phyloP scores from a whole-genome alignment of 2,329 filamentous ascomycete genomes.

The Aspergillus sclerotialis region DNA sequence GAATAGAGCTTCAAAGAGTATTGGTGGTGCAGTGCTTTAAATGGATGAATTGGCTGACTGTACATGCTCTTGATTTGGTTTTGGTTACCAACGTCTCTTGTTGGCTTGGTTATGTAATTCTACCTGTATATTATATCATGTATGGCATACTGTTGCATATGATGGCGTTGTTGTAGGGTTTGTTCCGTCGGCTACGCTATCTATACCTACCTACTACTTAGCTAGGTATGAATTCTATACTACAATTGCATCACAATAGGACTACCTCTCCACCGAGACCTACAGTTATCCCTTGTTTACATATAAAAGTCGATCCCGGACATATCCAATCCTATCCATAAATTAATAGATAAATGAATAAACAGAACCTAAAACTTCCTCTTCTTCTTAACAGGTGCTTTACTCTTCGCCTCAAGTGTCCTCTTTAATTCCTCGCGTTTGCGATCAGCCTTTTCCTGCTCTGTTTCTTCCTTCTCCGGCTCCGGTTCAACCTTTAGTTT shows the following conservation, averaged over 20 bases:
- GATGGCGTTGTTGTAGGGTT: too few relatives aligned
- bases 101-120: background rate
- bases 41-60: conserved; percentile 2
- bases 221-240: too few relatives aligned
- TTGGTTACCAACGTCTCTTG: background rate
- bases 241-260: too few relatives aligned
- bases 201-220: too few relatives aligned
- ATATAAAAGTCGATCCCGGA: background rate
- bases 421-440: conserved; percentile 52
- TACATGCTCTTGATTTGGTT: too few relatives aligned
- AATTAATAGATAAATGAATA: background rate
- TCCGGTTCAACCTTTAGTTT: conserved; percentile 8
- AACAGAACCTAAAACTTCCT: conserved; percentile 42
- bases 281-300: too few relatives aligned
- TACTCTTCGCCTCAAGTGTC: conserved; percentile 44
- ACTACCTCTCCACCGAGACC: too few relatives aligned
- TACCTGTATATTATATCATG: background rate
- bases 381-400: conserved; percentile 51
- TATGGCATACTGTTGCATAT: too few relatives aligned
- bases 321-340: background rate
- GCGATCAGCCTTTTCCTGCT: conserved; percentile 47
- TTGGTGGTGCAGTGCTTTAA: conserved; percentile 8
- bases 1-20: conserved; percentile 14
- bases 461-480: conserved; percentile 24
- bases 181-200: too few relatives aligned